phyloP scores from a whole-genome alignment of 2,329 filamentous ascomycete species.

The Epichloe sibirici region DNA sequence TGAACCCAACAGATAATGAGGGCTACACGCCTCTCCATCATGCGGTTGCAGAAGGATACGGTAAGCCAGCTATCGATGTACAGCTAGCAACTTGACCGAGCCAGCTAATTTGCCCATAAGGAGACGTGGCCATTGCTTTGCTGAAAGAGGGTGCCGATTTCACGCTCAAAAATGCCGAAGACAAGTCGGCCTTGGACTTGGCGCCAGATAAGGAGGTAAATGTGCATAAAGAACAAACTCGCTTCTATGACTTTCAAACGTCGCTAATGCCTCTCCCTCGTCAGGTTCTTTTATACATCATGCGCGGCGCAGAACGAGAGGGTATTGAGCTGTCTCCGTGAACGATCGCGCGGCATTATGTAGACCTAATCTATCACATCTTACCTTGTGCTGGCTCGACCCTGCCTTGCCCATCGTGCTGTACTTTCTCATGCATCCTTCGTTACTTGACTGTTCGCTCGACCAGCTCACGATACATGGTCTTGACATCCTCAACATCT shows the following conservation, averaged over 20 bases:
- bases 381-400: neutral
- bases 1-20: constrained; percentile 71
- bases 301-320: constrained; percentile 69
- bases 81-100: too few relatives aligned
- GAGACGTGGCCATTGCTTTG: constrained; percentile 71
- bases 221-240: constrained; percentile 5
- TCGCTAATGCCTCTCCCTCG: constrained; percentile 4
- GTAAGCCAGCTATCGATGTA: constrained; percentile 19
- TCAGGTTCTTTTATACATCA: constrained; percentile 63
- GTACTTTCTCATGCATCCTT: neutral
- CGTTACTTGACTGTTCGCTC: constrained; percentile 64
- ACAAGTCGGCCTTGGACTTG: constrained; percentile 61
- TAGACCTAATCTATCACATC: neutral
- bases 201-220: constrained; percentile 75
- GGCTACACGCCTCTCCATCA: constrained; percentile 89
- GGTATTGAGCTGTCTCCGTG: constrained; percentile 50
- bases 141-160: constrained; percentile 76
- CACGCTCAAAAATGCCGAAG: constrained; percentile 63
- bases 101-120: constrained; percentile 18
- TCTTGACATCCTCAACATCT: constrained; percentile 87
- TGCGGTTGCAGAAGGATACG: constrained; percentile 63
- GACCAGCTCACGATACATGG: constrained; percentile 88
- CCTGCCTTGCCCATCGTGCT: neutral
- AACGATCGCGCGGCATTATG: constrained; percentile 1
- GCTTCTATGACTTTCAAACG: constrained; percentile 1